Evolutionary conservation across 139 green algal genomes (phyloP), one percentile per base, ranked within the genome.

Genomic region (Auxenochlorella pyrenoidosa): DNA sequence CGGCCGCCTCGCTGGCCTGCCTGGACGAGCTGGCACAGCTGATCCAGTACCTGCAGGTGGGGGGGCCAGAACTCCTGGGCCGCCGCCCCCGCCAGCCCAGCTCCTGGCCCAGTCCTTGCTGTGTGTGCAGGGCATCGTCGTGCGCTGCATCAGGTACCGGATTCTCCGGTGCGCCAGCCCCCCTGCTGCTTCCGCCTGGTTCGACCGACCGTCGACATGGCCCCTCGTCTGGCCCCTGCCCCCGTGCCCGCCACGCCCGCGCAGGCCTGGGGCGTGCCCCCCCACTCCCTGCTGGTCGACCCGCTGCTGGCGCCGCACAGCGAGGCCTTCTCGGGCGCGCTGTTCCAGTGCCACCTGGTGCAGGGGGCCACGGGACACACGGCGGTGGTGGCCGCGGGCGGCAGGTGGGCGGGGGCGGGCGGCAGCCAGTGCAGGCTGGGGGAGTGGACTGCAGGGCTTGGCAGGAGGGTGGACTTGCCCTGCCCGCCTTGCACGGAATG

Each of bases 301-400:
- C 95, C 95, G 15, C 87, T 98, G 77, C 86, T 98, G 83, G 81
- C 91, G 32, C 96, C 96, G 2, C 89, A 94, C 44, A 88, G 90
- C 10, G 93, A 97, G 22, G 94, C 96, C 89, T 97, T 94, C 89
- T 90, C 68, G 16, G 95, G 94, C 8, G 38, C 85, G 41, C 85
- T 96, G 26, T 95, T 96, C 77, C 93, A 98, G 89, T 78, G 95
- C n/a, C 86, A 94, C 63, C 44, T 93, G 32, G 58, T 90, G 28
- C 76, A 91, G 22, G 60, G 84, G 21, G 73, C 59, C 3, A 86
- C 41, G 8, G 90, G 88, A 21, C 43, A 47, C n/a, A 80, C 75
- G 0, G 88, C 85, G 5, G 85, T 95, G 21, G 79, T 96, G 44
- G 93, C 93, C 2, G 92, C 92, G 0, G 95, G 94, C 79, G 89